These are phyloP conservation scores for Xylaria venustula DNA, from an alignment of 495 filamentous ascomycete genomes.

Conservation along the genomic window DNA sequence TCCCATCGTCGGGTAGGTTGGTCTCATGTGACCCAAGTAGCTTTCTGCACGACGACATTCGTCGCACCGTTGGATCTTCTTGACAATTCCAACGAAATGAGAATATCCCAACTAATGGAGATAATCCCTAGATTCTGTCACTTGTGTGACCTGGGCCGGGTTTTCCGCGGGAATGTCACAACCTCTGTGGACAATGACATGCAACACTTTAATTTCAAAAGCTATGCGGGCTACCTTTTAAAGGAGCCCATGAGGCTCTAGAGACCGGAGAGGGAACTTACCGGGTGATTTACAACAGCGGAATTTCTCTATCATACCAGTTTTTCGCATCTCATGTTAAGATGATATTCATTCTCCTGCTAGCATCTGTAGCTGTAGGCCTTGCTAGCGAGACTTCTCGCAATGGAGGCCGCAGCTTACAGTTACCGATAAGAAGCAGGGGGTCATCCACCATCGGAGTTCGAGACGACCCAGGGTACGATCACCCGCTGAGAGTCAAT, in stretches of 20 bases:
- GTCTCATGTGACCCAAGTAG: neutral
- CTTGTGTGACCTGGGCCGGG: neutral
- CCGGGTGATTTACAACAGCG: neutral
- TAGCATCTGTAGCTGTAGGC: neutral
- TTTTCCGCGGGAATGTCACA: neutral
- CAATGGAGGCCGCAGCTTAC: slow-evolving; percentile 1
- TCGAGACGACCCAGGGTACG: slow-evolving; percentile 3
- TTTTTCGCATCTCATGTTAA: neutral
- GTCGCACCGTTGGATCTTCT: neutral
- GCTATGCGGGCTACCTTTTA: neutral
- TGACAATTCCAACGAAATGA: neutral
- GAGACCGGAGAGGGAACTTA: neutral
- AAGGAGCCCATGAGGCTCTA: neutral
- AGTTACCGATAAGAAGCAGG: slow-evolving; percentile 4
- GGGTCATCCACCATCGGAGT: neutral
- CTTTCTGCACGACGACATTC: neutral
- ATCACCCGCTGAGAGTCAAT: slow-evolving; percentile 6
- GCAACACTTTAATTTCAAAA: neutral
- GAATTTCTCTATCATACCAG: neutral
- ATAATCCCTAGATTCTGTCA: neutral
- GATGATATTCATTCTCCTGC: slow-evolving; percentile 5
- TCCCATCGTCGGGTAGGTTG: neutral
- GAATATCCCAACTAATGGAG: neutral
- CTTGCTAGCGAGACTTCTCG: neutral
- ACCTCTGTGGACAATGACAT: neutral